A percentile compares a stretch with the other conserved stretches of the same genome.
Conservation (phyloP, 2,329 filamentous ascomycete genomes). For the Septoria linicola region DNA sequence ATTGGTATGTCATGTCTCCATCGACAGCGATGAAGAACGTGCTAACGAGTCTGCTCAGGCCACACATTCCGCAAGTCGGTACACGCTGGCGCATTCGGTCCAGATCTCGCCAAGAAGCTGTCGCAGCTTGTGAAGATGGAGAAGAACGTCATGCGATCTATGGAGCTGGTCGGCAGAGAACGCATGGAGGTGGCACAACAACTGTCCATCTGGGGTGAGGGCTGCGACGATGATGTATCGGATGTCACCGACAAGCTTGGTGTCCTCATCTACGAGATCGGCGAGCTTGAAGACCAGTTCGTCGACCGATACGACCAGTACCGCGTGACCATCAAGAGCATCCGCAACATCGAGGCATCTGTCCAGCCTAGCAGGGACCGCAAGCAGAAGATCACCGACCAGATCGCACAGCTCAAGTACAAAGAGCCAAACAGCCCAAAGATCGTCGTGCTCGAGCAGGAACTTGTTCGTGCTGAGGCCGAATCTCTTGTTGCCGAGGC, state of each 20-base stretch:
- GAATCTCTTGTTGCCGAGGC: slow-evolving; percentile 98
- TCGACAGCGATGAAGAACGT: not conserved
- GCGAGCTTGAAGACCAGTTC: slow-evolving; percentile 96
- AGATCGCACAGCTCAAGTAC: slow-evolving; percentile 98
- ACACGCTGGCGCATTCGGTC: slow-evolving; percentile 69
- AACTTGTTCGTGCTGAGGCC: slow-evolving; percentile 95
- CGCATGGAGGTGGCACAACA: slow-evolving; percentile 99
- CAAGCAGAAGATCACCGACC: slow-evolving; percentile 98
- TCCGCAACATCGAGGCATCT: slow-evolving; percentile 97
- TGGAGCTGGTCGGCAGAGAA: slow-evolving; percentile 92
- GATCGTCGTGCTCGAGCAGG: slow-evolving; percentile 96
- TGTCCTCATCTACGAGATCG: slow-evolving; percentile 96
- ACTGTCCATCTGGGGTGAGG: slow-evolving; percentile 96
- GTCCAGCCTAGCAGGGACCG: slow-evolving; percentile 97
- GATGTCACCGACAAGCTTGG: slow-evolving; percentile 98
- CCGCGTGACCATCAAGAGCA: slow-evolving; percentile 98
- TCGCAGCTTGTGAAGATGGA: slow-evolving; percentile 99
- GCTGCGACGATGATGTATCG: slow-evolving; percentile 93
- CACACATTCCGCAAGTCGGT: slow-evolving; percentile 71
- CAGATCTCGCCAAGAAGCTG: slow-evolving; percentile 95
- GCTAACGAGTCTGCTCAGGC: slow-evolving; percentile 46
- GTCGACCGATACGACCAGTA: slow-evolving; percentile 99
- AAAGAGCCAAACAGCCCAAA: slow-evolving; percentile 98
- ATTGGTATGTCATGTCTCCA: slow-evolving; percentile 64
- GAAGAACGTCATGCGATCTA: slow-evolving; percentile 99